Evolutionary conservation across 306 rosid species (phyloP).

Genomic region (Inga oerstediana): DNA sequence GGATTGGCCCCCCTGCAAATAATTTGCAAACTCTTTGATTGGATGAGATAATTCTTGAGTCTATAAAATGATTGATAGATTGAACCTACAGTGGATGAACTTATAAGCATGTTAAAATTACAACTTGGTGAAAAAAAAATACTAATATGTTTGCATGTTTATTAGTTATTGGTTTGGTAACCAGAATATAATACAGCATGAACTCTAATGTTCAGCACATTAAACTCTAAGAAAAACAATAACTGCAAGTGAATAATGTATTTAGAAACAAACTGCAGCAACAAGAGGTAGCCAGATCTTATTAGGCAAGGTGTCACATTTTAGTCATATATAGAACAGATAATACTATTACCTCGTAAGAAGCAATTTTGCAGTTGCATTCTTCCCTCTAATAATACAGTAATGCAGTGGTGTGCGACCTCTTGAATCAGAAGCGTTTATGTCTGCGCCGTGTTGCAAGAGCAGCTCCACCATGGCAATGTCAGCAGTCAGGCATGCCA

Average conservation of each 20-base stretch:
- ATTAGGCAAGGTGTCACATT: background rate
- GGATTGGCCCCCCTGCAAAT: constrained; percentile 70
- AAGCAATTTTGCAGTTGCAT: constrained; percentile 57
- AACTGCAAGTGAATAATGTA: background rate
- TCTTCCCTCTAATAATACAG: constrained; percentile 50
- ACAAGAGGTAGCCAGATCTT: background rate
- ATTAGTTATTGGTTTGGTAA: background rate
- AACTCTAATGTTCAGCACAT: constrained; percentile 19
- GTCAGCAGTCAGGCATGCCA: constrained; percentile 73
- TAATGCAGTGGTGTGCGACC: constrained; percentile 74
- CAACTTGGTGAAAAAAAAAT: background rate
- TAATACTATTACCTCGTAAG: constrained; percentile 50
- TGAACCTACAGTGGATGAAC: background rate
- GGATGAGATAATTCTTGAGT: constrained; percentile 2
- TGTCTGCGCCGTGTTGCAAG: constrained; percentile 72
- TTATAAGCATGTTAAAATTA: constrained; percentile 7
- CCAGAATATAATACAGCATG: background rate
- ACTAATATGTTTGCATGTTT: background rate
- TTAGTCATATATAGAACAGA: background rate
- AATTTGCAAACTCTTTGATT: background rate
- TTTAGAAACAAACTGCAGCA: background rate
- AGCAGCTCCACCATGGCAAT: constrained; percentile 80
- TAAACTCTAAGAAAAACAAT: background rate
- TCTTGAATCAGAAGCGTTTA: constrained; percentile 60
- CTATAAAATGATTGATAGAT: background rate